Conservation (phyloP, 768 basidiomycete species). For the Glaciozyma martinii region DNA sequence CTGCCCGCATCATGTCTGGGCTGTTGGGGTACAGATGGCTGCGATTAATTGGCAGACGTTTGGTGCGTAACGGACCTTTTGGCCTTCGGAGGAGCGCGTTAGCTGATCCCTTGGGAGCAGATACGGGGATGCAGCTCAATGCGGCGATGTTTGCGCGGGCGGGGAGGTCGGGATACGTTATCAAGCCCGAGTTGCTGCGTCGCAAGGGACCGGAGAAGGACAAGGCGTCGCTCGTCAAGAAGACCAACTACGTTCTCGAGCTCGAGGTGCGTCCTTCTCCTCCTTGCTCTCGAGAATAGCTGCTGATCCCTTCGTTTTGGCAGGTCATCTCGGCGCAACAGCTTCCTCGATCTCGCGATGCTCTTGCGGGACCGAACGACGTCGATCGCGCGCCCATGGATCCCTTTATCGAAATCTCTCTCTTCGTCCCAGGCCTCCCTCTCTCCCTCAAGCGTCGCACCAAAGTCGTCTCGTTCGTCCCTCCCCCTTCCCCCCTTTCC, state of each 20-base stretch:
- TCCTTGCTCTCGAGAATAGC: neutral
- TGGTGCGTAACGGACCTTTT: constrained; percentile 48
- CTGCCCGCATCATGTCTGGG: constrained; percentile 81
- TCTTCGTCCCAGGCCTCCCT: constrained; percentile 44
- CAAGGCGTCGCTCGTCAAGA: constrained; percentile 51
- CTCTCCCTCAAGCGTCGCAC: constrained; percentile 22
- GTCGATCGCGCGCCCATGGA: constrained; percentile 43
- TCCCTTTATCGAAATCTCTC: constrained; percentile 70
- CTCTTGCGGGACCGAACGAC: constrained; percentile 35
- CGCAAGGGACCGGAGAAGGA: constrained; percentile 42
- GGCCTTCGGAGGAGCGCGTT: neutral
- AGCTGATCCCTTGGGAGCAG: constrained; percentile 42
- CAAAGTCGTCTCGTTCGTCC: constrained; percentile 16
- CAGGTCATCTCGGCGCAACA: constrained; percentile 82
- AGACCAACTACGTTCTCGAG: constrained; percentile 55
- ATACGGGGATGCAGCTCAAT: constrained; percentile 84
- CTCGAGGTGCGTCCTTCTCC: constrained; percentile 48
- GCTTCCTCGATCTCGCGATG: constrained; percentile 51
- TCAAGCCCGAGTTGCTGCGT: constrained; percentile 73
- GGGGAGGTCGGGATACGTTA: constrained; percentile 76
- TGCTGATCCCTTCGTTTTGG: neutral
- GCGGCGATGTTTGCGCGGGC: constrained; percentile 92
- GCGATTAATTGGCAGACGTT: constrained; percentile 97
- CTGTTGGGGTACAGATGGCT: constrained; percentile 75
- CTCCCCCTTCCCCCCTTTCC: neutral